phyloP scores from a whole-genome alignment of 2,329 filamentous ascomycete genomes.

The Colletotrichum gigasporum region DNA sequence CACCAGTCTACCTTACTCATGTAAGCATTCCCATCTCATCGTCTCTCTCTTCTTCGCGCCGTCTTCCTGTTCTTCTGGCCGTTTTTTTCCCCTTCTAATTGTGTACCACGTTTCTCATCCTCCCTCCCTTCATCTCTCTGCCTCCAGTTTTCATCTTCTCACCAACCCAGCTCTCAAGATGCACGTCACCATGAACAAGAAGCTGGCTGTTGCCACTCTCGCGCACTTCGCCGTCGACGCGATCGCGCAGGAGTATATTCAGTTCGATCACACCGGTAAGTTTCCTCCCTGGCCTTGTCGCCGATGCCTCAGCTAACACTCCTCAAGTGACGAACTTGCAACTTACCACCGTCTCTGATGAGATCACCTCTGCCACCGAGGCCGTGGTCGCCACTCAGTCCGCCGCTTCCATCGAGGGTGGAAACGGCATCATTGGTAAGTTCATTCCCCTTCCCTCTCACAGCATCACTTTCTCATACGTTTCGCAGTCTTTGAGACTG shows the following conservation, averaged over 20 bases:
- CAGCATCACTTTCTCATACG: not conserved
- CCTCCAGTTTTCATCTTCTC: not conserved
- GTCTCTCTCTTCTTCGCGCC: too few relatives aligned
- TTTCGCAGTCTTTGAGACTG: not conserved
- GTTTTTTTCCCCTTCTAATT: too few relatives aligned
- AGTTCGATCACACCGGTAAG: not conserved
- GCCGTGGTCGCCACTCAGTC: too few relatives aligned
- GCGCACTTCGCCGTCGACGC: not conserved
- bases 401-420: not conserved
- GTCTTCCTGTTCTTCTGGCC: too few relatives aligned
- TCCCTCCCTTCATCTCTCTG: not conserved
- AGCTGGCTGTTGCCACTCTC: not conserved
- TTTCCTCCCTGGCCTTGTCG: not conserved
- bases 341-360: not conserved
- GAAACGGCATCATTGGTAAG: not conserved
- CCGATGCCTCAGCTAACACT: not conserved
- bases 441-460: not conserved
- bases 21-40: not conserved
- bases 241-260: not conserved
- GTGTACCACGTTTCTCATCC: too few relatives aligned
- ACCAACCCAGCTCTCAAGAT: not conserved
- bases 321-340: not conserved
- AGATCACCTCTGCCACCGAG: not conserved
- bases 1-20: not conserved
- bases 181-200: not conserved